A percentile compares a stretch with the other conserved stretches of the same genome.
These are phyloP conservation scores for Gastrolobium villosum DNA, from an alignment of 306 rosid genomes.

Conservation along the genomic window DNA sequence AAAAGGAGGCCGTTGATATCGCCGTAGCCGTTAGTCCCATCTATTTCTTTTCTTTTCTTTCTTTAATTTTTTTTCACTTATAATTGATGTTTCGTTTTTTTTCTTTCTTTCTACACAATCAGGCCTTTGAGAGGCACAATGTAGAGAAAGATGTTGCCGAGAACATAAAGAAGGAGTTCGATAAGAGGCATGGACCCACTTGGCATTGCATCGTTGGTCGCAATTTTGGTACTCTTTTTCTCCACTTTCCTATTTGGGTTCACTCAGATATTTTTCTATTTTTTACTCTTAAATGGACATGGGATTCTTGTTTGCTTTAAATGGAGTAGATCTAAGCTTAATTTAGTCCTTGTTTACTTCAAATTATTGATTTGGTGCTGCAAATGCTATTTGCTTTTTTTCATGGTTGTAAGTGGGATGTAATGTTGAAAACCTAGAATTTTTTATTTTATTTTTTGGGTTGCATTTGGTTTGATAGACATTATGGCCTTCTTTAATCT, in stretches of 20 bases:
- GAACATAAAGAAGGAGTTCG: constrained; percentile 92
- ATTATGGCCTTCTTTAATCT: neutral
- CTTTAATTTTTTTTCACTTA: neutral
- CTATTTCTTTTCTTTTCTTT: neutral
- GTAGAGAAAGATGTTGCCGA: constrained; percentile 97
- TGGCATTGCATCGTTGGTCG: constrained; percentile 99
- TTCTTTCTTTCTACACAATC: neutral
- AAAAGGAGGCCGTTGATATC: constrained; percentile 90
- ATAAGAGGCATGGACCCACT: constrained; percentile 87
- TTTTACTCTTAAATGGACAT: no score
- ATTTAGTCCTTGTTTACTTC: neutral
- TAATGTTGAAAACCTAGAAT: constrained; percentile 34
- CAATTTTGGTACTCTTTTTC: constrained; percentile 75
- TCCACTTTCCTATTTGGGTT: neutral
- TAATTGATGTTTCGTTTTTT: neutral
- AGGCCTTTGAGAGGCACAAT: constrained; percentile 91
- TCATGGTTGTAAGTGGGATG: neutral
- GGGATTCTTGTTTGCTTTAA: constrained; percentile 4
- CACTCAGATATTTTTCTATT: no score
- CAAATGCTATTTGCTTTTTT: constrained; percentile 39
- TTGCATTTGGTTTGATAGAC: neutral
- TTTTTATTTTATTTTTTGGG: neutral
- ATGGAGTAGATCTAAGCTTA: constrained; percentile 56
- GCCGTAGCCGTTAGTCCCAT: constrained; percentile 77
- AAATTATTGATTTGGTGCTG: constrained; percentile 9